These are phyloP conservation scores for Solanum commersonii DNA, from an alignment of 257 asterid species.

Conservation along the genomic window DNA sequence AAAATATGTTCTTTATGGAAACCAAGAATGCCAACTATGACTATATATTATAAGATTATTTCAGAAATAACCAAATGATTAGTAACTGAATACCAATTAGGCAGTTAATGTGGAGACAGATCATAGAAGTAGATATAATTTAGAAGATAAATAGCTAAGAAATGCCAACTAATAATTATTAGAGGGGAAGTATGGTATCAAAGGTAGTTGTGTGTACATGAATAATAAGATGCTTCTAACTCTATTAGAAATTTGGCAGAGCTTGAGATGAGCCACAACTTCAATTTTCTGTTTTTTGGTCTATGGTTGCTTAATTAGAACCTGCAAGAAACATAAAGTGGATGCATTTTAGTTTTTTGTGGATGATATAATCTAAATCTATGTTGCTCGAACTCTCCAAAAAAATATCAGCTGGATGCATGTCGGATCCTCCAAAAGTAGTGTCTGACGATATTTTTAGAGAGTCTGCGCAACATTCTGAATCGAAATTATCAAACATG, in stretches of 20 bases:
- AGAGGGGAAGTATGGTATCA: neutral
- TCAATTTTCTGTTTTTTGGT: neutral
- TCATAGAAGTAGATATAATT: neutral
- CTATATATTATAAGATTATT: neutral
- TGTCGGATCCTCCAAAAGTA: neutral
- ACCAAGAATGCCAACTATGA: neutral
- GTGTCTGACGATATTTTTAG: neutral
- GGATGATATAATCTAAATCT: neutral
- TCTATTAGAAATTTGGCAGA: neutral
- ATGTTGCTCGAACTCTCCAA: neutral
- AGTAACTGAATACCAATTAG: neutral
- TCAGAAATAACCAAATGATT: neutral
- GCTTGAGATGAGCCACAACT: neutral
- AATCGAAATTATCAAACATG: neutral
- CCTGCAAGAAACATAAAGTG: neutral
- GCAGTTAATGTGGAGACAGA: neutral
- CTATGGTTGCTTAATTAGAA: neutral
- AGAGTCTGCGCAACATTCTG: neutral
- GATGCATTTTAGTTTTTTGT: neutral
- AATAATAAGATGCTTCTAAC: neutral
- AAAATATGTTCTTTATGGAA: neutral
- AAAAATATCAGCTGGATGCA: neutral
- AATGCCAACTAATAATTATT: neutral
- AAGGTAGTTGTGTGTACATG: neutral
- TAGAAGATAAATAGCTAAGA: neutral